Conservation (phyloP, 495 filamentous ascomycete genomes). For the Trichoderma reesei region DNA sequence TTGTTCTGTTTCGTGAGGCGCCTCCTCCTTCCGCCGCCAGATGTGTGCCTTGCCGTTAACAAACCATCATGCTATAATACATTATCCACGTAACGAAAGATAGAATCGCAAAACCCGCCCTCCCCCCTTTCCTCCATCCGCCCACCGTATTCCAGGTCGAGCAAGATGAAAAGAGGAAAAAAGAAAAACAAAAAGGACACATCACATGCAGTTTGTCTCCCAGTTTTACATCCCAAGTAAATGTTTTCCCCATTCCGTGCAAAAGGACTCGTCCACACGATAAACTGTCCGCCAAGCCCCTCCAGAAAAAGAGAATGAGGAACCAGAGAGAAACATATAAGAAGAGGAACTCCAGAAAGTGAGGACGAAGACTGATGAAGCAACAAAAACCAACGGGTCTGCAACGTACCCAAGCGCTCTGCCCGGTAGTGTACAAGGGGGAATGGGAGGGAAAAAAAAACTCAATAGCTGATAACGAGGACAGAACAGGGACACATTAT, state of each 20-base stretch:
- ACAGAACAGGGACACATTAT: background rate
- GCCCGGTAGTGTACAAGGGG: constrained; percentile 9
- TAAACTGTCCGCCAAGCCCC: too few species aligned
- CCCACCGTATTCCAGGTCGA: constrained; percentile 8
- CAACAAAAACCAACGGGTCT: constrained; percentile 6
- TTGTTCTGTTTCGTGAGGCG: background rate
- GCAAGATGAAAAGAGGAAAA: too few species aligned
- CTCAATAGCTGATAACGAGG: background rate
- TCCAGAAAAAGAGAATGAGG: background rate
- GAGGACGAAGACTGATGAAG: background rate
- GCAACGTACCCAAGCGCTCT: constrained; percentile 9
- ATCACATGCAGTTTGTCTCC: constrained; percentile 5
- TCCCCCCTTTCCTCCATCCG: too few species aligned
- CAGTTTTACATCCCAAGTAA: background rate
- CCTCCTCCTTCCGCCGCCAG: background rate
- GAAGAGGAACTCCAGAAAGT: background rate
- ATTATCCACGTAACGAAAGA: constrained; percentile 9
- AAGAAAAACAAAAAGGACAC: too few species aligned
- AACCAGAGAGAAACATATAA: background rate
- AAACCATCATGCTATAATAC: background rate
- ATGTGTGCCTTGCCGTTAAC: background rate
- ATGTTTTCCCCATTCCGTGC: too few species aligned
- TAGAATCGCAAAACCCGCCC: background rate
- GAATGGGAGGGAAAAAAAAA: background rate
- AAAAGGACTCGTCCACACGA: background rate